Evolutionary conservation across 2,329 filamentous ascomycete genomes (phyloP), one percentile per base, ranked within the genome.

Genomic region (Aspergillus fijiensis): DNA sequence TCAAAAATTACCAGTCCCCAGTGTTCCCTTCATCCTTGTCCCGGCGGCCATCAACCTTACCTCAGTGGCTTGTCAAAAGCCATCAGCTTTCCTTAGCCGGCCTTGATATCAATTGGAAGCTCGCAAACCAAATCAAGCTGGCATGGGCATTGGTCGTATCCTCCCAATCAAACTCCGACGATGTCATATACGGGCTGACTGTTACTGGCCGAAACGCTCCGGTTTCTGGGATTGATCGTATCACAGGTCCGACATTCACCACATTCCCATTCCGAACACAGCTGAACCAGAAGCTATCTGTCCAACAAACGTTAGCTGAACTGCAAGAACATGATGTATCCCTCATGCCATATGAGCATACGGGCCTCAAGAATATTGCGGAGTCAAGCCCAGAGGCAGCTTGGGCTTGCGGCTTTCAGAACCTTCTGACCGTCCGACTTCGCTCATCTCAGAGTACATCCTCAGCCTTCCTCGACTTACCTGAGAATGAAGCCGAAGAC

Each of bases 141-240:
- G 75, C 76, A 5, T 78, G 75, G 76, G 72, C 71, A 2, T 31
- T 79, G n/a, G 61, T 77, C 3, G 54, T 77, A 1, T 69, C 73
- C 5, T 69, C 65, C 5, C 74, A 75, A 50, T 72, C 74, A 9
- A 69, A 68, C 5, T 72, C 70, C 11, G 68, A 76, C 33, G 76
- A 79, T 57, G 72, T 77, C 5, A 54, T 76, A 1, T 80, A 75
- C 67, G 77, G 74, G 10, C 71, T 74, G 51, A 78, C 74, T 1
- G 70, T 77, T n/a, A 73, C 70, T 42, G 77, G 77, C 1, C 71
- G 77, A 3, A 72, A 76, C 29, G 72, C 74, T 11, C 67, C 72
- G 16, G 68, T 79, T 27, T 51, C 65, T 16, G 75, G 70, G 2
- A 72, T 79, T 12, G 72, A 74, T 49, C 65, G 72, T 45, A 77